Evolutionary conservation across 1,284 basidiomycete genomes (phyloP).

Genomic region (Pyrrhoderma lamaoense): DNA sequence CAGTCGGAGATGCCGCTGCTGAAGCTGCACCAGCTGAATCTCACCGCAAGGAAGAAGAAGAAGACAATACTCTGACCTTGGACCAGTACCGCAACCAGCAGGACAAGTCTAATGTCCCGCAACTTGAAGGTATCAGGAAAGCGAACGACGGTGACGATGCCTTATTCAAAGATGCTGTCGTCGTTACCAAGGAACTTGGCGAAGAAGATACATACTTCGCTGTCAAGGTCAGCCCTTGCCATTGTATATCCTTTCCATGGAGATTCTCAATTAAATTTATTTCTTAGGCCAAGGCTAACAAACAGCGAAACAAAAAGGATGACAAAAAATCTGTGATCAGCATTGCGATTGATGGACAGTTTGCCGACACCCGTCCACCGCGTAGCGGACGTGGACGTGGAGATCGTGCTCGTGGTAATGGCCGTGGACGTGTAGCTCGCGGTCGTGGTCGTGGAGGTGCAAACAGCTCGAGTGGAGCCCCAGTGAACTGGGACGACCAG

Average conservation of each 20-base stretch:
- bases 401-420: constrained; percentile 32
- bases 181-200: constrained; percentile 44
- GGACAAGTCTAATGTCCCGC: constrained; percentile 55
- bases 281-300: constrained; percentile 52
- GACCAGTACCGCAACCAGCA: constrained; percentile 78
- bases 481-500: constrained; percentile 69
- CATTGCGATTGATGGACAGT: constrained; percentile 65
- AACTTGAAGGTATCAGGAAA: constrained; percentile 59
- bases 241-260: background rate
- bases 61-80: constrained; percentile 86
- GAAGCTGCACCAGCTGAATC: constrained; percentile 30
- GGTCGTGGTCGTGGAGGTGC: constrained; percentile 15
- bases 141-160: constrained; percentile 61
- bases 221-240: constrained; percentile 51
- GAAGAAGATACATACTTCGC: constrained; percentile 64
- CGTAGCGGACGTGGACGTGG: constrained; percentile 31
- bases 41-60: constrained; percentile 64
- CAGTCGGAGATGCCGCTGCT: constrained; percentile 30
- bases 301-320: constrained; percentile 56
- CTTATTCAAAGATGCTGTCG: constrained; percentile 57
- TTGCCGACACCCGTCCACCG: constrained; percentile 50
- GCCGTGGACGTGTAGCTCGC: constrained; percentile 25
- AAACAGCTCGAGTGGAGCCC: constrained; percentile 26
- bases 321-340: constrained; percentile 65
- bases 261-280: background rate